Conservation (phyloP, 129 eudicot genomes). For the Helianthus annuus region HanXRQr2.0-SUNRISE NC_035449.2:151949741-151950240, state of each 20-base stretch:
- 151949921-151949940: constrained; percentile 38
- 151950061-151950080: constrained; percentile 39
- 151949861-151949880: constrained; percentile 71
- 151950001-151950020: constrained; percentile 62
- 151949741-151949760: constrained; percentile 74
- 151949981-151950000: constrained; percentile 46
- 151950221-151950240: constrained; percentile 86
- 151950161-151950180: constrained; percentile 53
- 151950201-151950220: constrained; percentile 59
- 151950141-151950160: constrained; percentile 85
- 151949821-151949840: constrained; percentile 68
- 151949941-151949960: constrained; percentile 30
- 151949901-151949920: constrained; percentile 84
- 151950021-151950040: constrained; percentile 61
- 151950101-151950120: constrained; percentile 42
- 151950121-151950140: constrained; percentile 71
- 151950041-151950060: constrained; percentile 55
- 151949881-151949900: constrained; percentile 57
- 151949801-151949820: constrained; percentile 86
- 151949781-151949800: constrained; percentile 45
- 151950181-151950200: constrained; percentile 82
- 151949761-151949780: constrained; percentile 26
- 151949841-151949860: constrained; percentile 52
- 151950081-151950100: constrained; percentile 56
- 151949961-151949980: constrained; percentile 47